These are phyloP conservation scores for Albophoma yamanashiensis DNA, from an alignment of 2,329 filamentous ascomycete genomes.

Conservation along the genomic window DNA sequence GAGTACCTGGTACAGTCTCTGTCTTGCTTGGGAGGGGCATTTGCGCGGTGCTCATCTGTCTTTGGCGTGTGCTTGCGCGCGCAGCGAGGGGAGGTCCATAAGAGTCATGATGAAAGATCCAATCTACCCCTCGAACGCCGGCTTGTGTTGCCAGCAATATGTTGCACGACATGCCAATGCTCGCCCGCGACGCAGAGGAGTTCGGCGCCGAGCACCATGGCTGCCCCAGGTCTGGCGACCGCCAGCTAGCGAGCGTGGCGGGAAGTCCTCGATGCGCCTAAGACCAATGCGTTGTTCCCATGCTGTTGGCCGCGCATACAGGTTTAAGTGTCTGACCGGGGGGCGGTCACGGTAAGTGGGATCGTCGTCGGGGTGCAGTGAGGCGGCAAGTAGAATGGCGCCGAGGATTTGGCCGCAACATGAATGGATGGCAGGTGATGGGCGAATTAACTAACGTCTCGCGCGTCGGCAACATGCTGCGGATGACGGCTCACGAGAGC, in stretches of 20 bases:
- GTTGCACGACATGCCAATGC: too few species aligned
- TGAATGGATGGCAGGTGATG: background rate
- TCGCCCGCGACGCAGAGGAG: too few species aligned
- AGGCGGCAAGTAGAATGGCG: conserved; percentile 1
- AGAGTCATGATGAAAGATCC: too few species aligned
- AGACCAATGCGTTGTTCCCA: background rate
- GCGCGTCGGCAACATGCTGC: conserved; percentile 1
- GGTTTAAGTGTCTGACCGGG: background rate
- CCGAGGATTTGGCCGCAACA: conserved; percentile 5
- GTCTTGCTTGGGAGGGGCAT: background rate
- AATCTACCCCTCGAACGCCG: too few species aligned
- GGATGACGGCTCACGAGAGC: background rate
- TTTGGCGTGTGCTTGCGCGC: background rate
- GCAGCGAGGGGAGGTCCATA: background rate
- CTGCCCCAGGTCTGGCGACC: too few species aligned
- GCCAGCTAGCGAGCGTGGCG: too few species aligned
- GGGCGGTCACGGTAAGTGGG: background rate
- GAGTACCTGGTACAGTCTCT: background rate
- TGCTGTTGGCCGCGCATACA: background rate
- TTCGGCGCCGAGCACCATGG: too few species aligned
- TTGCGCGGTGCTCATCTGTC: background rate
- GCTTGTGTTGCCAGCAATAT: too few species aligned
- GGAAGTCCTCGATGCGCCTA: background rate
- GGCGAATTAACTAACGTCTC: background rate
- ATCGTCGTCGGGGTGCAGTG: background rate